These are phyloP conservation scores for Przewalskia tangutica DNA, from an alignment of 257 asterid genomes.

Conservation along the genomic window DNA sequence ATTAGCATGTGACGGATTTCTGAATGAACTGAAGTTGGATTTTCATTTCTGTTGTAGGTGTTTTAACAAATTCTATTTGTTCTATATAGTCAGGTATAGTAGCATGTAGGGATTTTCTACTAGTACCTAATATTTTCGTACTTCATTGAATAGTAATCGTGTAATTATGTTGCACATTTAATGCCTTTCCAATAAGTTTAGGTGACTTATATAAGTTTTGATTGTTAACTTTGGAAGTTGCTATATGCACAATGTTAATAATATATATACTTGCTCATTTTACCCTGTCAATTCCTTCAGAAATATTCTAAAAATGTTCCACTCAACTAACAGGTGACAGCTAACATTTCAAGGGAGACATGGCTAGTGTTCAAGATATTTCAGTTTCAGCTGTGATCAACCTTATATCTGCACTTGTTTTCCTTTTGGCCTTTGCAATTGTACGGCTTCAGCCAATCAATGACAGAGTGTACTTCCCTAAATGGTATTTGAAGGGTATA, in stretches of 20 bases:
- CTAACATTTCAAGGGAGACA: conserved; percentile 23
- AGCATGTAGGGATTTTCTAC: background rate
- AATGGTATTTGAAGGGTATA: conserved; percentile 74
- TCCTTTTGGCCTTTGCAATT: conserved; percentile 68
- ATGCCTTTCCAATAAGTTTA: too few relatives aligned
- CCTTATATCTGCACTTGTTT: conserved; percentile 54
- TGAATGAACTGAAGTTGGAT: background rate
- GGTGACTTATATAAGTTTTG: background rate
- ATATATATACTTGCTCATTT: background rate
- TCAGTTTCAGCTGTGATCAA: conserved; percentile 60
- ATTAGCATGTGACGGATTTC: background rate
- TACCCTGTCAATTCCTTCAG: background rate
- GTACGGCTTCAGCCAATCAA: conserved; percentile 73
- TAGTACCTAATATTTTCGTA: background rate
- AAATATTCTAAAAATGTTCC: background rate
- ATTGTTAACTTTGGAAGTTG: background rate
- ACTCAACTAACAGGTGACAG: background rate
- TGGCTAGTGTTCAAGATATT: conserved; percentile 68
- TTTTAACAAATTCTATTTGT: background rate
- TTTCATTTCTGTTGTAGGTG: background rate
- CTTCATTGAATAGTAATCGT: background rate
- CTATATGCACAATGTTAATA: background rate
- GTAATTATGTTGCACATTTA: background rate
- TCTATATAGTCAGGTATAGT: background rate
- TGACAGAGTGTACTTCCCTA: conserved; percentile 71